Base-by-base conservation (phyloP, 2,329 filamentous ascomycete genomes). In the Penicillium occitanis region DNA sequence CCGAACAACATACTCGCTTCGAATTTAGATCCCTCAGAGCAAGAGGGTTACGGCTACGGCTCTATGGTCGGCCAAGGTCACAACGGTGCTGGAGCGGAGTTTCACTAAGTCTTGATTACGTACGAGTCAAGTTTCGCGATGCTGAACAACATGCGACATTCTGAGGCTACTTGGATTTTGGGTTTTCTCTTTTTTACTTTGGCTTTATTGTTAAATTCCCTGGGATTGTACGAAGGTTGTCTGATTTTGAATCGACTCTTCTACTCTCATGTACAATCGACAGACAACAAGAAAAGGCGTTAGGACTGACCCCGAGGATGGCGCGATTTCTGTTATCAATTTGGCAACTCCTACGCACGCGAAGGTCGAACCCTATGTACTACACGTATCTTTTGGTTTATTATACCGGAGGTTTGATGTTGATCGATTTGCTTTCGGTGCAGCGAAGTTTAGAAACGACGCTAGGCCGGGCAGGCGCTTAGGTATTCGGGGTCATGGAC, bases 31-130 rank as follows among this genome's bases (percentile, higher is more conserved):
- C 75, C 79, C 30, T 77, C 78, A 64, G 81, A 83, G 59, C 80
- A 82, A 70, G 80, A 82, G 57, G 75, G 78, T 58, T 82, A 82
- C 70, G 80, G 79, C 58, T 83, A 83, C 69, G 76, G 80, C 44
- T 72, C 80, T 40, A 81, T 81, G 77, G 80, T 80, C 68, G 77
- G 77, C 68, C 75, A 80, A 67, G 72, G 78, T 62, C 81, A 83
- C 73, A 83, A 83, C 69, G 81, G 81, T 65, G 79, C 81, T 50
- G 77, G 78, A 68, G 78, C 77, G 62, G 80, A 82, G 63, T 77
- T 79, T 62, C 82, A 81, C 71, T 80, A 77, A 65, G 37, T 3
- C 10, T 17, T 40, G 53, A 48, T 50, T 11, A 44, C 33, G 48
- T 50, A 57, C 40, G 44, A 37, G 13, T n/a, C 1, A 53, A 14